These are phyloP conservation scores for Prunus mira DNA, from an alignment of 306 rosid genomes.

Conservation along the genomic window DNA sequence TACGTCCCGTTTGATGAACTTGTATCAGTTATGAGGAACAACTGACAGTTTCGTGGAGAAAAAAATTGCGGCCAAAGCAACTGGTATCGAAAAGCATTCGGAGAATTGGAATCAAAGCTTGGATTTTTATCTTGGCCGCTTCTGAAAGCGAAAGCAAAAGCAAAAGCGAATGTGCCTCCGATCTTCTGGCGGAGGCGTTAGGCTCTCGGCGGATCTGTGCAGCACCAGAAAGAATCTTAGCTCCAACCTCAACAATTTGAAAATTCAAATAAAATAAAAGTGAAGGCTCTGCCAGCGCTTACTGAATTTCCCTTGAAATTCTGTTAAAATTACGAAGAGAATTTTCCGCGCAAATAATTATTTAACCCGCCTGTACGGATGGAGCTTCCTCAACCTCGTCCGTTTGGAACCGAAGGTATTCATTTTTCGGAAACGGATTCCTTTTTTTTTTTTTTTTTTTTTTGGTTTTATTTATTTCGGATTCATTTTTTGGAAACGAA, in stretches of 20 bases:
- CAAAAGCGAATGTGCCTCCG: constrained; percentile 47
- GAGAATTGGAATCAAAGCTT: neutral
- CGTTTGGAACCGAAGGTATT: constrained; percentile 70
- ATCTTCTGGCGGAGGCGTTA: constrained; percentile 34
- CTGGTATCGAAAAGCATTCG: constrained; percentile 10
- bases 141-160: constrained; percentile 17
- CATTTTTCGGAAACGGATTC: constrained; percentile 12
- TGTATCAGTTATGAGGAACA: neutral
- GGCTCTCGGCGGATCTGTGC: constrained; percentile 42
- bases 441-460: neutral
- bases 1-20: neutral
- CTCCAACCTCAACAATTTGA: neutral
- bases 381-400: constrained; percentile 91
- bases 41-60: neutral
- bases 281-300: no score
- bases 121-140: neutral
- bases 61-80: neutral
- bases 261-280: neutral
- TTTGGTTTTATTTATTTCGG: neutral
- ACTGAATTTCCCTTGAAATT: neutral
- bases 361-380: constrained; percentile 30
- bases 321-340: constrained; percentile 12
- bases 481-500: neutral
- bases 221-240: constrained; percentile 4
- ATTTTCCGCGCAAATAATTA: neutral